Percentiles rank a stretch among this genome's conserved stretches.
phyloP scores from a whole-genome alignment of 108 stramenopile genomes.

The Nitzschia sp. region DNA sequence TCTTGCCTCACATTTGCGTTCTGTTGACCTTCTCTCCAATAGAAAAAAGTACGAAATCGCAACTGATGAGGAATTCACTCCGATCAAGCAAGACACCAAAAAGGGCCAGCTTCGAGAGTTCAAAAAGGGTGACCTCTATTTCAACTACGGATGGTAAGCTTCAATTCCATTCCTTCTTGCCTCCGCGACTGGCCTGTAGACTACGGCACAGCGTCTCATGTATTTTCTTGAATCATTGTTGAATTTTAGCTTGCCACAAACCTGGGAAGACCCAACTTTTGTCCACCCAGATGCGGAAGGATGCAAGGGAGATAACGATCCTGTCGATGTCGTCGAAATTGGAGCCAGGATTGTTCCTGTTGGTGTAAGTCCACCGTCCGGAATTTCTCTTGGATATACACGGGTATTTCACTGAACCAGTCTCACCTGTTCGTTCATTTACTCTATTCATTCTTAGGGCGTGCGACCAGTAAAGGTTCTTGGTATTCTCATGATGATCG shows the following conservation, averaged over 20 bases:
- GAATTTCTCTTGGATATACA: too few relatives aligned
- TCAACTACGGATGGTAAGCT: constrained; percentile 94
- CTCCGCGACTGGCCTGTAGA: too few relatives aligned
- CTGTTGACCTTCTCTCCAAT: constrained; percentile 15
- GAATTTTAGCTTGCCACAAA: constrained; percentile 77
- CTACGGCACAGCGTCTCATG: too few relatives aligned
- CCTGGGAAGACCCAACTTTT: constrained; percentile 98
- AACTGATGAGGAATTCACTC: constrained; percentile 93
- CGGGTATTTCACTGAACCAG: background rate
- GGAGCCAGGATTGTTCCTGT: constrained; percentile 71
- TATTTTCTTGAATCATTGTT: background rate
- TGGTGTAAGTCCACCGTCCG: constrained; percentile 82
- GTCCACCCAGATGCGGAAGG: constrained; percentile 92
- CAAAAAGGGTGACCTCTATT: constrained; percentile 94
- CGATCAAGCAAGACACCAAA: constrained; percentile 97
- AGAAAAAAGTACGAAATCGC: constrained; percentile 96
- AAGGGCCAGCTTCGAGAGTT: constrained; percentile 93
- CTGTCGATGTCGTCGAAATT: constrained; percentile 93
- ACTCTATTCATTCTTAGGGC: constrained; percentile 36
- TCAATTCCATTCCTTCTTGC: background rate
- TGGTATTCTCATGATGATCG: constrained; percentile 96
- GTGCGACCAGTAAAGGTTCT: constrained; percentile 96
- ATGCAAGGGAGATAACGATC: constrained; percentile 90
- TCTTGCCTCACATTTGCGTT: background rate
- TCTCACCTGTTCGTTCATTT: background rate